Conservation (phyloP, 2,329 filamentous ascomycete genomes). For the Nannizziopsis arthrosporioides region DNA sequence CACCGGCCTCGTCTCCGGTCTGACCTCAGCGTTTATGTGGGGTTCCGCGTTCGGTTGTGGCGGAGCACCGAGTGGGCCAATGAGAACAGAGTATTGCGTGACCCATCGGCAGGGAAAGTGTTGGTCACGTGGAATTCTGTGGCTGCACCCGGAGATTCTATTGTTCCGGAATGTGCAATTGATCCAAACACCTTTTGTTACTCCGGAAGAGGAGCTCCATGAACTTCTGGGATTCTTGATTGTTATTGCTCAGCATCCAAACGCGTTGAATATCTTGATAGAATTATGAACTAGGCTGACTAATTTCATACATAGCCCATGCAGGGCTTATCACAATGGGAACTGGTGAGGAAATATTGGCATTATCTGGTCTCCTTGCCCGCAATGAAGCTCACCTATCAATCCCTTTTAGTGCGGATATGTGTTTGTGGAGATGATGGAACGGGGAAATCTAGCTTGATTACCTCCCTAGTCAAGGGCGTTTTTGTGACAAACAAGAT, state of each 20-base stretch:
- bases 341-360: slow-evolving; percentile 9
- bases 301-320: neutral
- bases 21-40: neutral
- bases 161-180: too few species aligned
- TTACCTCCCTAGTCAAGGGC: slow-evolving; percentile 92
- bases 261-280: too few species aligned
- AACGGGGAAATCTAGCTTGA: slow-evolving; percentile 86
- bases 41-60: neutral
- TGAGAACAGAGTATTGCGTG: neutral
- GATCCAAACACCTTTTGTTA: too few species aligned
- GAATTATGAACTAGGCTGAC: neutral
- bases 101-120: neutral
- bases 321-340: slow-evolving; percentile 5
- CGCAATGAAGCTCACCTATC: neutral
- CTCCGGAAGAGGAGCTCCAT: too few species aligned
- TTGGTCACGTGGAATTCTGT: neutral
- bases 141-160: neutral
- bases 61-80: neutral
- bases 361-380: neutral
- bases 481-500: slow-evolving; percentile 94
- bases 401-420: slow-evolving; percentile 60
- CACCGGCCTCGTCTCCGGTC: too few species aligned
- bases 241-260: too few species aligned
- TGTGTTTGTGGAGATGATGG: slow-evolving; percentile 95
- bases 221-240: too few species aligned